Evolutionary conservation across 208 protist species (phyloP).

Genomic region (Acanthamoeba rhysodes): DNA sequence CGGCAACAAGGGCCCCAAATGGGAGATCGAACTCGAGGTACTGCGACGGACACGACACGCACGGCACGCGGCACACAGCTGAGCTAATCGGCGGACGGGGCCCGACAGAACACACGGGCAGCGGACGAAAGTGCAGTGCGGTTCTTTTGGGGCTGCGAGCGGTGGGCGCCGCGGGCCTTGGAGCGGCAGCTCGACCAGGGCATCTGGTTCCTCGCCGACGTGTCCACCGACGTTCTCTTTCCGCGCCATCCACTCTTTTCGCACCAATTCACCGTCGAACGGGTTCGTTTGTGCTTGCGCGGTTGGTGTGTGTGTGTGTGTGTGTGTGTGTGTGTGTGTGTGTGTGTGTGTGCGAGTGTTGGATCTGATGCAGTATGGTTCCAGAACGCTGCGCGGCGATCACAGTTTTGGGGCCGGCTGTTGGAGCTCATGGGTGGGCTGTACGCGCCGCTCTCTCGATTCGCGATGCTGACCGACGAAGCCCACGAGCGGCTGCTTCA

Average conservation of each 20-base stretch:
- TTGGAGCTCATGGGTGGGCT: neutral
- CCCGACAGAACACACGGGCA: neutral
- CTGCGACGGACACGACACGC: neutral
- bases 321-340: neutral
- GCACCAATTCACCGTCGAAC: neutral
- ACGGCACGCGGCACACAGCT: too few relatives aligned
- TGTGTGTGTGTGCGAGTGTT: too few relatives aligned
- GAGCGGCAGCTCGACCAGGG: neutral
- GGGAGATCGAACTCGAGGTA: neutral
- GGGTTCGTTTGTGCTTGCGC: neutral
- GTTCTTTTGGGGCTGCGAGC: constrained; percentile 33
- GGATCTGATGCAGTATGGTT: too few relatives aligned
- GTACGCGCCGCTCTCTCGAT: neutral
- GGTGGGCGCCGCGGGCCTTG: neutral
- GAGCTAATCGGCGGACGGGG: too few relatives aligned
- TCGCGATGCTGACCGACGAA: neutral
- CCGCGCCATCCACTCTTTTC: constrained; percentile 23
- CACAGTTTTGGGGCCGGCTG: constrained; percentile 26
- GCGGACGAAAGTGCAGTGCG: neutral
- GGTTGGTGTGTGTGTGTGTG: neutral
- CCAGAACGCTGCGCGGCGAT: constrained; percentile 1
- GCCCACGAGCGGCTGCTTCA: neutral
- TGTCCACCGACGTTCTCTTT: neutral
- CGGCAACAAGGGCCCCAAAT: constrained; percentile 36
- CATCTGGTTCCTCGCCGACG: neutral